Evolutionary conservation across 208 protist genomes (phyloP), one percentile per base, ranked within the genome.

Genomic region (Wallacemonas sp.): DNA sequence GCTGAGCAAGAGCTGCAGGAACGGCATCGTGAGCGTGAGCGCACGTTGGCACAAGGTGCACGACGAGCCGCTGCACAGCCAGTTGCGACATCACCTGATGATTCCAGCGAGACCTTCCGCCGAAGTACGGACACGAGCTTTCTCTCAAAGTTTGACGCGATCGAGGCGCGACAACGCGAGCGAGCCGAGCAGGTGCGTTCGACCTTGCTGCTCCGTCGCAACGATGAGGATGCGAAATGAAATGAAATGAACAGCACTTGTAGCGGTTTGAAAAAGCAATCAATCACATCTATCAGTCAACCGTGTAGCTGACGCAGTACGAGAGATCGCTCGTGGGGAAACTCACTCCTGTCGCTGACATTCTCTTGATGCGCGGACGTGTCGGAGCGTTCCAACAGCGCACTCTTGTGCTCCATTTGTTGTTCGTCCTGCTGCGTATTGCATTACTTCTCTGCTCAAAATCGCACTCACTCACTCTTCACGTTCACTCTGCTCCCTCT

Each of bases 1-100:
- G 77, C 87, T 23, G 81, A 87, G 58, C 55, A 81, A 3, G 78
- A 85, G 65, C 62, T 82, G 58, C 81, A 91, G 62, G 65, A 76
- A n/a, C 77, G 84, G 71, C 80, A 91, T 36, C 85, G 81, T 2
- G 85, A 91, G 43, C 83, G 84, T 49, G 81, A 91, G 63, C 72
- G 78, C 24, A 75, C 82, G 56, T 55, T 76, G 60, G 72, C 61
- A 12, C 34, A 56, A 56, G 56, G 43, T 27, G 29, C 9, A 4
- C 52, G 52, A 43, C 57, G 6, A 3, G 21, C 36, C 2, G 38
- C 24, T 58, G 8, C 27, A 16, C 30, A 34, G 16, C 24, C 52
- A 5, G 8, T 6, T 48, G 38, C n/a, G 38, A 12, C 4, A 11
- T 0, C 30, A 21, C 4, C 47, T 5, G 47, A n/a, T 12, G n/a